Percentiles rank a stretch among this genome's conserved stretches.
phyloP scores from a whole-genome alignment of 1,284 basidiomycete genomes.

The Leccinum pachyderme region DNA sequence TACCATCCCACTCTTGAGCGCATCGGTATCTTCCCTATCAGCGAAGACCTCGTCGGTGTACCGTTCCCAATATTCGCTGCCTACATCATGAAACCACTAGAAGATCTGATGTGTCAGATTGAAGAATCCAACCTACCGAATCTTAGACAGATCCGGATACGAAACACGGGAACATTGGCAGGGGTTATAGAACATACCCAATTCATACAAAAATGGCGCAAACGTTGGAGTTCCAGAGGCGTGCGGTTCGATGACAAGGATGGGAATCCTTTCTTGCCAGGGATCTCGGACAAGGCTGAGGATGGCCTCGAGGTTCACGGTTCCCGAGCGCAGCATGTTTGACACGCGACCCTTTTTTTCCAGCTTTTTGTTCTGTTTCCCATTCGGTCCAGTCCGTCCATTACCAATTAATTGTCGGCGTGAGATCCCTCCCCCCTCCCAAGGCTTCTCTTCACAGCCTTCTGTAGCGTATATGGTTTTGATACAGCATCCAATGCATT shows the following conservation, averaged over 20 bases:
- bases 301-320: background rate
- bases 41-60: slow-evolving; percentile 29
- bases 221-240: slow-evolving; percentile 35
- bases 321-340: background rate
- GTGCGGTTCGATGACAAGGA: slow-evolving; percentile 40
- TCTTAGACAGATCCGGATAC: slow-evolving; percentile 38
- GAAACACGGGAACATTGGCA: slow-evolving; percentile 38
- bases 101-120: slow-evolving; percentile 37
- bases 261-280: slow-evolving; percentile 32
- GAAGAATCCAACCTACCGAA: slow-evolving; percentile 37
- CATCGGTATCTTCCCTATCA: slow-evolving; percentile 36
- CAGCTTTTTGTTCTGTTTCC: background rate
- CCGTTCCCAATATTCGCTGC: slow-evolving; percentile 30
- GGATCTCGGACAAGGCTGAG: slow-evolving; percentile 15
- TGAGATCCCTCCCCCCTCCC: background rate
- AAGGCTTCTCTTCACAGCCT: background rate
- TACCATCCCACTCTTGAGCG: slow-evolving; percentile 29
- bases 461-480: background rate
- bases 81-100: slow-evolving; percentile 39
- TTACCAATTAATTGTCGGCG: background rate
- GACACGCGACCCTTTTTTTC: background rate
- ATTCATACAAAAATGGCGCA: slow-evolving; percentile 38
- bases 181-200: slow-evolving; percentile 33
- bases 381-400: background rate
- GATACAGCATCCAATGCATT: background rate